phyloP scores from a whole-genome alignment of 2,329 filamentous ascomycete genomes.

The Botryotinia narcissicola region DNA sequence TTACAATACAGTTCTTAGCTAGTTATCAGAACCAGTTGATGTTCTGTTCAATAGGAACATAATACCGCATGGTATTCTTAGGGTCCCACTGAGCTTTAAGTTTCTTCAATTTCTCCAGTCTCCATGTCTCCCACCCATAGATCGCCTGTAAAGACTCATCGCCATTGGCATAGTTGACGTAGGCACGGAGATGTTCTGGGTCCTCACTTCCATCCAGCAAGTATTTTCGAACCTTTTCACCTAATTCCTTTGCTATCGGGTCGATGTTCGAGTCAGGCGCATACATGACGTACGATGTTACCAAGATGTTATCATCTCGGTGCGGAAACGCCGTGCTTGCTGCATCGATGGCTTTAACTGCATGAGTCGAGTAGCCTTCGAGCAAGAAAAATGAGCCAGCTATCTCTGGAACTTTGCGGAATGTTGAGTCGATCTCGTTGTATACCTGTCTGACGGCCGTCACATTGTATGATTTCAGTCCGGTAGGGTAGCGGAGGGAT shows the following conservation, averaged over 20 bases:
- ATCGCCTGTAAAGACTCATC: conserved; percentile 43
- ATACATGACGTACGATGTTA: conserved; percentile 6
- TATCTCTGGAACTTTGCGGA: neutral
- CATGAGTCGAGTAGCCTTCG: conserved; percentile 9
- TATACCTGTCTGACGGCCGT: neutral
- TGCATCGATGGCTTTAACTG: conserved; percentile 3
- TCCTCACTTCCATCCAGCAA: conserved; percentile 4
- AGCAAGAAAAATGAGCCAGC: conserved; percentile 1
- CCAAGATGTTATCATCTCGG: conserved; percentile 1
- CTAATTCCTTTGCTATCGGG: conserved; percentile 4
- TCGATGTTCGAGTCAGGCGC: neutral
- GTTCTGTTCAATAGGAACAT: conserved; percentile 26
- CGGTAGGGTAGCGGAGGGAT: neutral
- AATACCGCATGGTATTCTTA: conserved; percentile 45
- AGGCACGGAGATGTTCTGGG: conserved; percentile 27
- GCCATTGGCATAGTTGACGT: conserved; percentile 53
- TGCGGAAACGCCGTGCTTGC: neutral
- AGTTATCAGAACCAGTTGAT: neutral
- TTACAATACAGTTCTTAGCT: neutral
- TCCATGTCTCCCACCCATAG: conserved; percentile 51
- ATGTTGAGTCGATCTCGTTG: neutral
- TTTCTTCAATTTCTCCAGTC: conserved; percentile 44
- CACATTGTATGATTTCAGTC: conserved; percentile 9
- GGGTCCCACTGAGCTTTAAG: conserved; percentile 52
- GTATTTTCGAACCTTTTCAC: neutral